Evolutionary conservation across 345 rosid genomes (phyloP).

Genomic region (Pistacia atlantica): DNA sequence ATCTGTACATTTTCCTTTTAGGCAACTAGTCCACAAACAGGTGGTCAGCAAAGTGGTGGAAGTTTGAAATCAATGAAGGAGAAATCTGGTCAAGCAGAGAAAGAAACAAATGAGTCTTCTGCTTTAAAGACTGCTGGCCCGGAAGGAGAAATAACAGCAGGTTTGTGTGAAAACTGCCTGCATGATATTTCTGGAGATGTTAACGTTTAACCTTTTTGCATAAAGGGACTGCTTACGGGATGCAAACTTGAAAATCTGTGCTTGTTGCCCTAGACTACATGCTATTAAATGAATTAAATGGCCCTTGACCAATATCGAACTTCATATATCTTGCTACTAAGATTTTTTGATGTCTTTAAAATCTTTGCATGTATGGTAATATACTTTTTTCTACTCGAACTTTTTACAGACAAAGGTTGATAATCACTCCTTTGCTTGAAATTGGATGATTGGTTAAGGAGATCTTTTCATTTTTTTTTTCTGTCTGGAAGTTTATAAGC

Average conservation of each 20-base stretch:
- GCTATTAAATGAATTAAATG: background rate
- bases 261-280: background rate
- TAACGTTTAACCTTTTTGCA: background rate
- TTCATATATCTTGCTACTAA: background rate
- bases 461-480: background rate
- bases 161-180: constrained; percentile 33
- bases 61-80: constrained; percentile 85
- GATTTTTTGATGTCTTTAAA: background rate
- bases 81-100: constrained; percentile 53
- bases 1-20: constrained; percentile 28
- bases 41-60: constrained; percentile 64
- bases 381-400: background rate
- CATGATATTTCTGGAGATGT: background rate
- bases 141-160: constrained; percentile 90
- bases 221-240: background rate
- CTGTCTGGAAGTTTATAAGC: background rate
- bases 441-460: constrained; percentile 3
- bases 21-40: constrained; percentile 96
- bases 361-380: background rate
- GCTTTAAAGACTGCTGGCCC: constrained; percentile 81
- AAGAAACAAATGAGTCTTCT: constrained; percentile 64
- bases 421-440: background rate
- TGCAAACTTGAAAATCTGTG: background rate
- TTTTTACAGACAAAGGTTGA: background rate
- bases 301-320: background rate